phyloP scores from a whole-genome alignment of 192 early-diverging fungal genomes.

The Backusella morwellensis region DNA sequence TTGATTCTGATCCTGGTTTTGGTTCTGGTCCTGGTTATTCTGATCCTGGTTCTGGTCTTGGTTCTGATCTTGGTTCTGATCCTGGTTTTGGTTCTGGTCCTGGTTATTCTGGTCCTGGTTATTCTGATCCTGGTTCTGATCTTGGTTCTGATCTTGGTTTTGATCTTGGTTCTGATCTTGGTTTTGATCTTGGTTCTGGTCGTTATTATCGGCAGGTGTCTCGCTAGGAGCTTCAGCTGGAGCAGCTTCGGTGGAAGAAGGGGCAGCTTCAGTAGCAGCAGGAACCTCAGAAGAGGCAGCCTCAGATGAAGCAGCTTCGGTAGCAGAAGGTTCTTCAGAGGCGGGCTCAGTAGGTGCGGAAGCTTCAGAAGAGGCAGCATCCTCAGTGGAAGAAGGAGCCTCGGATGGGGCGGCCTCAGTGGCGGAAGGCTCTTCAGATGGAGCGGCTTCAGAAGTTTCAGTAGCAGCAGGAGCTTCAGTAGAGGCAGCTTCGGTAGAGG shows the following conservation, averaged over 20 bases:
- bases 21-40: too few relatives aligned
- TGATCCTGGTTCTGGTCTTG: too few relatives aligned
- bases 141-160: too few relatives aligned
- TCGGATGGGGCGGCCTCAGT: neutral
- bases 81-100: neutral
- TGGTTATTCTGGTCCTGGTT: neutral
- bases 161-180: too few relatives aligned
- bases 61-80: neutral
- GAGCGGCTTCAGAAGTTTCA: neutral
- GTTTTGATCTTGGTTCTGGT: too few relatives aligned
- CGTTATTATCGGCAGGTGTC: neutral
- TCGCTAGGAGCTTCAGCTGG: neutral
- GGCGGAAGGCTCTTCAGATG: neutral
- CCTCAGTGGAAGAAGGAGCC: neutral
- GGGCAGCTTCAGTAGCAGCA: neutral
- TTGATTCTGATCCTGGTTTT: too few relatives aligned
- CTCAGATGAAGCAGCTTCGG: neutral
- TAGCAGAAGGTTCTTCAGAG: neutral
- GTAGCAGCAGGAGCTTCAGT: neutral
- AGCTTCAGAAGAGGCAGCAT: neutral
- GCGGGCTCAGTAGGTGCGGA: neutral
- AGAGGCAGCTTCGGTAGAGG: neutral
- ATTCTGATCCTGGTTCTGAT: too few relatives aligned
- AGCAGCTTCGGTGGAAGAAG: neutral
- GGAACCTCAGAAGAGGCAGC: neutral